Conservation (phyloP, 192 early-diverging fungal genomes). For the Dispira simplex region DNA sequence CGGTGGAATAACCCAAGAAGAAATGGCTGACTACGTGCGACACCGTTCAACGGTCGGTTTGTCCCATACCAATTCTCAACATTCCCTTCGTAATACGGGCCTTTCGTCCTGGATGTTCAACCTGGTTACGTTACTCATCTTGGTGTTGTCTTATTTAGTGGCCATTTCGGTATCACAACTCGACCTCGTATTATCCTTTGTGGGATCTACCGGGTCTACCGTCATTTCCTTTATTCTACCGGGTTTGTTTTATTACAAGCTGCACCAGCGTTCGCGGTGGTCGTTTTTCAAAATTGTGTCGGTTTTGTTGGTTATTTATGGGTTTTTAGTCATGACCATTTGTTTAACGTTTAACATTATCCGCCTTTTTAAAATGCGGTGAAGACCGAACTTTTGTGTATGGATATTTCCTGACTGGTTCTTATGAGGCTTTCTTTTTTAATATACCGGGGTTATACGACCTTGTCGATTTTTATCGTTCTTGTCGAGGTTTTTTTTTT, state of each 20-base stretch:
- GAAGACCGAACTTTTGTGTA: too few species aligned
- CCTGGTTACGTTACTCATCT: slow-evolving; percentile 48
- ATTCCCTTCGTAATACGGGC: slow-evolving; percentile 8
- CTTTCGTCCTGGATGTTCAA: slow-evolving; percentile 37
- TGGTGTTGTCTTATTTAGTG: slow-evolving; percentile 50
- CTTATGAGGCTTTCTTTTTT: too few species aligned
- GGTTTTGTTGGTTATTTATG: slow-evolving; percentile 44
- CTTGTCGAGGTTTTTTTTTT: too few species aligned
- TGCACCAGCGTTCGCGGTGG: slow-evolving; percentile 49
- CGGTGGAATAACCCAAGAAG: background rate
- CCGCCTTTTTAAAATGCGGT: slow-evolving; percentile 7
- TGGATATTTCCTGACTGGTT: too few species aligned
- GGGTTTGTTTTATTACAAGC: slow-evolving; percentile 80
- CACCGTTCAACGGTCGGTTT: background rate
- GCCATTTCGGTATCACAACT: slow-evolving; percentile 67
- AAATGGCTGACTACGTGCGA: background rate
- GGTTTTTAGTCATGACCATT: slow-evolving; percentile 62
- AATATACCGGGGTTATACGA: too few species aligned
- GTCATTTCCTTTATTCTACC: slow-evolving; percentile 95
- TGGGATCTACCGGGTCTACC: slow-evolving; percentile 94
- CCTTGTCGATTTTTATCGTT: too few species aligned
- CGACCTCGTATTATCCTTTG: slow-evolving; percentile 73
- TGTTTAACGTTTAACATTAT: slow-evolving; percentile 54
- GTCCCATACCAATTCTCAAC: background rate
- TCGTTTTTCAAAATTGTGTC: slow-evolving; percentile 44